Evolutionary conservation across 768 basidiomycete species (phyloP).

Genomic region (Tubosaeta sp.): DNA sequence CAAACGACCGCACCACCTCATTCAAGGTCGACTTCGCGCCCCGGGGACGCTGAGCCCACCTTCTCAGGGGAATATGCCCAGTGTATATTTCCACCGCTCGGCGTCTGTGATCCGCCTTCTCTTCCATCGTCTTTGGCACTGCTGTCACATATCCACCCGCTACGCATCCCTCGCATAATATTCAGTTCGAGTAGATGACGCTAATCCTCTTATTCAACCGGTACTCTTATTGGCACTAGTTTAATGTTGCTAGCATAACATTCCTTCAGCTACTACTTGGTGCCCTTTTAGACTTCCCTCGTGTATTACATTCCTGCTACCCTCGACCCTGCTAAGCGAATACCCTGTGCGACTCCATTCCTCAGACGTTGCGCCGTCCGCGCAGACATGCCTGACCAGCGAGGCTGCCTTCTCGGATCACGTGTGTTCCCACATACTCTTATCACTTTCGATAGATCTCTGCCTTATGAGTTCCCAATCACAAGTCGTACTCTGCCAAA

Average conservation of each 20-base stretch:
- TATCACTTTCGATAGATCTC: background rate
- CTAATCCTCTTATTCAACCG: conserved; percentile 27
- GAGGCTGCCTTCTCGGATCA: background rate
- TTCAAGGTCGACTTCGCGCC: conserved; percentile 70
- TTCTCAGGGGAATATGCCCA: conserved; percentile 1
- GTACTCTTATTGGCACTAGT: conserved; percentile 18
- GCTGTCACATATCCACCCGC: conserved; percentile 37
- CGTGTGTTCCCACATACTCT: background rate
- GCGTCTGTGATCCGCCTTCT: conserved; percentile 28
- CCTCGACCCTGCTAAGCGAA: conserved; percentile 17
- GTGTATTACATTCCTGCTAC: background rate
- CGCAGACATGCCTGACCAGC: too few species aligned
- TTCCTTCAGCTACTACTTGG: conserved; percentile 4
- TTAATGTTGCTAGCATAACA: conserved; percentile 31
- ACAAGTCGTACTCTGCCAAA: conserved; percentile 55
- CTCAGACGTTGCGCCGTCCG: too few species aligned
- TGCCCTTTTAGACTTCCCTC: background rate
- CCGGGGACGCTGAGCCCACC: conserved; percentile 31
- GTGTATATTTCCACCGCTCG: conserved; percentile 15
- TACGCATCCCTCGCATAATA: conserved; percentile 31
- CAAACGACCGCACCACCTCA: conserved; percentile 63
- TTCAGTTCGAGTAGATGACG: conserved; percentile 27
- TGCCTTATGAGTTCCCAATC: conserved; percentile 34
- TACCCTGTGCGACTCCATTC: too few species aligned
- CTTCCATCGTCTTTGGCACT: too few species aligned